phyloP scores from a whole-genome alignment of 768 basidiomycete species.

The Russula foetens region DNA sequence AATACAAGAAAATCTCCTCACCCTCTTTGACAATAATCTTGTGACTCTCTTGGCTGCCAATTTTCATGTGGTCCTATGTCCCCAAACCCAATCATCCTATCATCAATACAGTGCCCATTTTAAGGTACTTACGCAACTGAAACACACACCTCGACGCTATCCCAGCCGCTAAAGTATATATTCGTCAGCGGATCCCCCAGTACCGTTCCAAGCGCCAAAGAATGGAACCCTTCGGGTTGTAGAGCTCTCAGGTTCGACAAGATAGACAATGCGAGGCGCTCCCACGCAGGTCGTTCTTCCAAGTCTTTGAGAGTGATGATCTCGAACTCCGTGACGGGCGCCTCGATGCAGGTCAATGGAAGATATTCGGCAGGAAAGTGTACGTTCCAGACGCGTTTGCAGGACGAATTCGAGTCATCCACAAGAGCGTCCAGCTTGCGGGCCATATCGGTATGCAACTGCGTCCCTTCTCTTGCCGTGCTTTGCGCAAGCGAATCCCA shows the following conservation, averaged over 20 bases:
- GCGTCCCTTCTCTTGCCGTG: background rate
- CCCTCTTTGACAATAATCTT: background rate
- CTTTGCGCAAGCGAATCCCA: slow-evolving; percentile 1
- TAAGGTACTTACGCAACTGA: too few species aligned
- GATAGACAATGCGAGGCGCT: background rate
- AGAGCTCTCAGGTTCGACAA: background rate
- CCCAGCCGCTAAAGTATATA: background rate
- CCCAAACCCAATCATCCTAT: background rate
- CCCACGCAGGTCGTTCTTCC: background rate
- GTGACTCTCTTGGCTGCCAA: background rate
- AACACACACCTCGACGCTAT: background rate
- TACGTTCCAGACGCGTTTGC: background rate
- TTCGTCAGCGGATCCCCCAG: background rate
- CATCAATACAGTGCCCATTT: background rate
- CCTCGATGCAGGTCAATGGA: background rate
- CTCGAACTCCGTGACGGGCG: background rate
- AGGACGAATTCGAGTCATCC: background rate
- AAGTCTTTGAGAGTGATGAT: background rate
- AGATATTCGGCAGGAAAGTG: background rate
- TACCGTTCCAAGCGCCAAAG: background rate
- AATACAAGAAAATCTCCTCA: background rate
- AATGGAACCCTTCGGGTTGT: background rate
- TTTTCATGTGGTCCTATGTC: background rate
- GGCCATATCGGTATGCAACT: background rate
- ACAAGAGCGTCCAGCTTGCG: background rate